These are phyloP conservation scores for Tricholoma sp. DNA, from an alignment of 768 basidiomycete species.

Conservation along the genomic window DNA sequence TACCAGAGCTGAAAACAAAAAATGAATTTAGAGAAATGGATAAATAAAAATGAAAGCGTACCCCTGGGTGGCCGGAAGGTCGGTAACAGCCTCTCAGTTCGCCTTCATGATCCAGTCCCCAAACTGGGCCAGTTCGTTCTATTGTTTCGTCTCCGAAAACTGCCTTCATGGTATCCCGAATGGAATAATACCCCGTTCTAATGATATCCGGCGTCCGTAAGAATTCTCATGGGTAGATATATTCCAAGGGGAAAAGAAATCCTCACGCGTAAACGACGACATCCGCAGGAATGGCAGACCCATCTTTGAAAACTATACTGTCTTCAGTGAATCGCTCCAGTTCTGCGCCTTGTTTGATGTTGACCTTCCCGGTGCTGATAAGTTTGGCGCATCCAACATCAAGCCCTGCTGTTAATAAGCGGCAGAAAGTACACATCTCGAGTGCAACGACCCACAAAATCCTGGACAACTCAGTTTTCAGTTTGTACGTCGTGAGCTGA, in stretches of 20 bases:
- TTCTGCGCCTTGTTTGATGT: conserved; percentile 47
- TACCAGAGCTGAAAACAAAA: conserved; percentile 32
- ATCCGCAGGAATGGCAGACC: conserved; percentile 35
- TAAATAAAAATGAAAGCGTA: conserved; percentile 14
- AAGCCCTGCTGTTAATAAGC: conserved; percentile 18
- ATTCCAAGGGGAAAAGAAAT: background rate
- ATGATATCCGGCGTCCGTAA: background rate
- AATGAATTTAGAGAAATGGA: background rate
- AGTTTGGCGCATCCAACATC: conserved; percentile 48
- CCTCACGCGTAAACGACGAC: conserved; percentile 41
- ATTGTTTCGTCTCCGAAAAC: conserved; percentile 33
- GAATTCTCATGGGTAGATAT: background rate
- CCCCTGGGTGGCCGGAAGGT: conserved; percentile 39
- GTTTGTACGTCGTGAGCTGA: background rate
- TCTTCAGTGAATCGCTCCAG: conserved; percentile 30
- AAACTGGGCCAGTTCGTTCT: conserved; percentile 24
- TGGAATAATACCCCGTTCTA: conserved; percentile 25
- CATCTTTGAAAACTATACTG: conserved; percentile 34
- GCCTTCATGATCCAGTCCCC: conserved; percentile 39
- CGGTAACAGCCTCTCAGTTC: conserved; percentile 32
- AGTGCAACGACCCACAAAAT: conserved; percentile 5
- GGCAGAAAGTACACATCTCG: background rate
- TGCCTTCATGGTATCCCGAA: conserved; percentile 23
- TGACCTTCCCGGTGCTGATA: conserved; percentile 50
- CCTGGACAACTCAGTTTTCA: background rate